Base-by-base conservation (phyloP, 2,329 filamentous ascomycete species). In the Alternaria gansuensis region DNA sequence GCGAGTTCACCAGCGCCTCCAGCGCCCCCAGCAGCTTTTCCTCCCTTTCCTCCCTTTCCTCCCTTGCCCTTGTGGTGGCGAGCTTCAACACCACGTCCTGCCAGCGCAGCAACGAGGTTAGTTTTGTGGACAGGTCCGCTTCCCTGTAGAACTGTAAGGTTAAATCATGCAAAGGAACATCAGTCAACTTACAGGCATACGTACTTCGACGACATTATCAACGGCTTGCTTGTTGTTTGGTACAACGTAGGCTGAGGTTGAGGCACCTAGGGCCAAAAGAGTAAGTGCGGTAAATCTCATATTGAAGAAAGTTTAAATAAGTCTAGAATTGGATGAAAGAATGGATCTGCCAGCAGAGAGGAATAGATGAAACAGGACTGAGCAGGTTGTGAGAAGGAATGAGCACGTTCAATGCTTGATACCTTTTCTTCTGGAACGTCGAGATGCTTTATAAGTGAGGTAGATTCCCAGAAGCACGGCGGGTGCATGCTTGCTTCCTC, bases 351-450 rank as follows among this genome's bases (percentile, higher is more conserved):
- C 74, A 65, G 73, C 70, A 68, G 68, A 71, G 59, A 57, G 62
- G 62, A 71, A 65, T 45, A 60, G 66, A 70, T 59, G 59, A 63
- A 67, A 67, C 56, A 57, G 64, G 60, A 66, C 65, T 65, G 67
- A 71, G 68, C 68, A 71, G 64, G 58, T 62, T 57, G 50, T 71
- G 70, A 73, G 73, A 69, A 71, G 51, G 63, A 71, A 71, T 71
- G 72, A 74, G 72, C 68, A 72, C 69, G 72, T 71, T 74, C 62
- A 65, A 70, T 63, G 71, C 62, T 63, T 70, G 65, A 62, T 61
- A 54, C 46, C 53, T 59, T 62, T 60, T 58, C 54, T 62, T 60
- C 44, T 64, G 68, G 65, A 65, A 63, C 60, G 50, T 36, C 40
- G 54, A 54, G 54, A 62, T 61, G 54, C 63, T 71, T 73, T 74